Conservation (phyloP, 257 asterid genomes). For the Thymus mandschuricus region DNA sequence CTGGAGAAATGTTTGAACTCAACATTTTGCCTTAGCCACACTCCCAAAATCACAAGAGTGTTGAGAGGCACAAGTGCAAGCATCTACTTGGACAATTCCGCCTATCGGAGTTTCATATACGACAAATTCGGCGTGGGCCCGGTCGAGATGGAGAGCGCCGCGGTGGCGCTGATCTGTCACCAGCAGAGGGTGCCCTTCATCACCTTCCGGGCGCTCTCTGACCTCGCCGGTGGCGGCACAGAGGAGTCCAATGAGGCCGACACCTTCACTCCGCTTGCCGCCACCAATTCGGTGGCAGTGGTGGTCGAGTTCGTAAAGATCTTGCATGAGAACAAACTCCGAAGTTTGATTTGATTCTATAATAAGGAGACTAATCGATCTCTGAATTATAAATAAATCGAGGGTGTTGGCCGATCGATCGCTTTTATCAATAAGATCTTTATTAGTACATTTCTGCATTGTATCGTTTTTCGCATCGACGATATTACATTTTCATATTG, state of each 20-base stretch:
- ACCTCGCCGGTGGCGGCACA: constrained; percentile 61
- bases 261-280: constrained; percentile 46
- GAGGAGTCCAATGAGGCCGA: constrained; percentile 53
- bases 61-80: constrained; percentile 50
- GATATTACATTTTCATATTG: no score
- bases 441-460: no score
- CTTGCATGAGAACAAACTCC: neutral
- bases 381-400: neutral
- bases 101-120: constrained; percentile 45
- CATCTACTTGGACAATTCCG: constrained; percentile 56
- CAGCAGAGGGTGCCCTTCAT: constrained; percentile 61
- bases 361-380: neutral
- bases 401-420: neutral
- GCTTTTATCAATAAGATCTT: neutral
- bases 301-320: constrained; percentile 48
- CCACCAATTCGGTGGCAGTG: constrained; percentile 48
- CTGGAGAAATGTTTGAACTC: constrained; percentile 43
- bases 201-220: constrained; percentile 56
- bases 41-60: constrained; percentile 45
- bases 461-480: no score
- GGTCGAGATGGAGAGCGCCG: constrained; percentile 64
- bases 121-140: constrained; percentile 38
- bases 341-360: neutral
- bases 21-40: constrained; percentile 39
- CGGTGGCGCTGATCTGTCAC: constrained; percentile 50